Conservation (phyloP, 2,329 filamentous ascomycete genomes). For the Fusarium sp. region DNA sequence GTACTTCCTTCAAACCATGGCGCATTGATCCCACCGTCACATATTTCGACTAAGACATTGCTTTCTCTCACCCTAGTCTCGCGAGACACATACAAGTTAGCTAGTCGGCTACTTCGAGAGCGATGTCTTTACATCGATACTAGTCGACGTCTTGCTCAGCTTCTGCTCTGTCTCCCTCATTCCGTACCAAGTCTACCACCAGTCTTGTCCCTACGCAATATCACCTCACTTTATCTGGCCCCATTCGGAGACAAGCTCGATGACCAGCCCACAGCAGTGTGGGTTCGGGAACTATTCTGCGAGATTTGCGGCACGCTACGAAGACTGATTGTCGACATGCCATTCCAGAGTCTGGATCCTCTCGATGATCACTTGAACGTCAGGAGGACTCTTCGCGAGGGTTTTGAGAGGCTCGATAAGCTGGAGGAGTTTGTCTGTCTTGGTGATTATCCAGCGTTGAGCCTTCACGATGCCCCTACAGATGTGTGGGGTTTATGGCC, state of each 20-base stretch:
- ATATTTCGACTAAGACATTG: slow-evolving; percentile 59
- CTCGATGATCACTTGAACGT: slow-evolving; percentile 59
- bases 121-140: slow-evolving; percentile 62
- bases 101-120: slow-evolving; percentile 59
- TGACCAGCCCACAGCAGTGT: slow-evolving; percentile 56
- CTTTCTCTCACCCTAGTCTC: slow-evolving; percentile 60
- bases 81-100: slow-evolving; percentile 57
- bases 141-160: slow-evolving; percentile 51
- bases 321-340: slow-evolving; percentile 63
- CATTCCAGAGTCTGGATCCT: slow-evolving; percentile 59
- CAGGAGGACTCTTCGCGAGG: slow-evolving; percentile 58
- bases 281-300: slow-evolving; percentile 59
- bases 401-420: slow-evolving; percentile 58
- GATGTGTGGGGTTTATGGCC: slow-evolving; percentile 61
- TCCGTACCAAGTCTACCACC: slow-evolving; percentile 50
- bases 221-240: slow-evolving; percentile 59
- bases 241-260: slow-evolving; percentile 56
- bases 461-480: slow-evolving; percentile 50
- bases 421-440: slow-evolving; percentile 65
- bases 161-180: slow-evolving; percentile 54
- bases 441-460: slow-evolving; percentile 61
- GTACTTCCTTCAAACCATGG: slow-evolving; percentile 52
- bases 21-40: slow-evolving; percentile 54
- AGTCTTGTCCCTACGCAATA: slow-evolving; percentile 49
- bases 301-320: slow-evolving; percentile 57